Evolutionary conservation across 768 basidiomycete species (phyloP), one percentile per base, ranked within the genome.

Genomic region (Pleurotus ostreatus): DNA sequence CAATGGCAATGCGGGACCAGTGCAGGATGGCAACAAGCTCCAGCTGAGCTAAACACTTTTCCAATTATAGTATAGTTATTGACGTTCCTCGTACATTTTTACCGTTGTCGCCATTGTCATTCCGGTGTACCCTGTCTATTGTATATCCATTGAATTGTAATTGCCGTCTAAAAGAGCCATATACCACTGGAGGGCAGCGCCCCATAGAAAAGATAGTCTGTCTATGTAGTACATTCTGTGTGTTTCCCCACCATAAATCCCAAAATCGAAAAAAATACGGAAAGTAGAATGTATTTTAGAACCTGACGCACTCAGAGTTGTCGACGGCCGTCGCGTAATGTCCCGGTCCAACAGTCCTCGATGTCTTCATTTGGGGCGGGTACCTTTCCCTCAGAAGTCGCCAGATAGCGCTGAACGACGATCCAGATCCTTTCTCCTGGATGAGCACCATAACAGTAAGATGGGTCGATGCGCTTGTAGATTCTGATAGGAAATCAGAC

Each of bases 401-500:
- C 76, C 88, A 91, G 9, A 94, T 76, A 4, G 78, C 73, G 69
- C 85, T 87, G 75, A 97, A 96, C 46, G 89, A 86, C 55, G 92
- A 88, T 65, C 89, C 79, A 5, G 93, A 91, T 22, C 95, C 95
- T 70, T 94, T 97, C 76, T 97, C 94, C 60, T 91, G 86, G 20
- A 90, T 80, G 62, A 98, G 73, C 55, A 85, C 84, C 59, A 95
- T 80, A 43, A 83, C 84, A 12, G 54, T 45, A 22, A 46, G 41
- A 44, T 55, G 20, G 23, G n/a, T n/a, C 23, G 45, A 55, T 22
- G 34, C 23, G n/a, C n/a, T 18, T 8, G 34, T 12, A 46, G 49
- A 49, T 34, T 34, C 30, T 2, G 9, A 34, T 34, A 11, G 4
- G 34, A 41, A 34, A 26, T 52, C 49, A 4, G 25, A 13, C 13